These are phyloP conservation scores for Thielaviopsis punctulata DNA, from an alignment of 2,329 filamentous ascomycete genomes.

Conservation along the genomic window DNA sequence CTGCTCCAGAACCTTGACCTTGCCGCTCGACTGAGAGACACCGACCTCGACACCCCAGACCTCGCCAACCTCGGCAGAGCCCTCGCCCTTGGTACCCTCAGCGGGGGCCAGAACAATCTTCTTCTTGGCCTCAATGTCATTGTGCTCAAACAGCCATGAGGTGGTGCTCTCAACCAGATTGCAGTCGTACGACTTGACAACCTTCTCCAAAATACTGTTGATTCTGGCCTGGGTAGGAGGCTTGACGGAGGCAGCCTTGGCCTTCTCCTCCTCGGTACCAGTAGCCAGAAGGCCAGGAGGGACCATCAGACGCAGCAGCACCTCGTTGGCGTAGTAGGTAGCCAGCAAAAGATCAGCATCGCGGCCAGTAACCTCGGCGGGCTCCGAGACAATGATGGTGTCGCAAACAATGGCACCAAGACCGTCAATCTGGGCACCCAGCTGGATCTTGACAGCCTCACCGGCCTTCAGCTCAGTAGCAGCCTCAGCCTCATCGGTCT, in stretches of 20 bases:
- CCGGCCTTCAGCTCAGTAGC: slow-evolving; percentile 60
- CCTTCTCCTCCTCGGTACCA: slow-evolving; percentile 87
- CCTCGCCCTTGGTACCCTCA: slow-evolving; percentile 82
- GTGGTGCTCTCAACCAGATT: slow-evolving; percentile 95
- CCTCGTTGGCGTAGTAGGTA: slow-evolving; percentile 89
- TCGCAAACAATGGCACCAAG: slow-evolving; percentile 94
- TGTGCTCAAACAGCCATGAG: slow-evolving; percentile 88
- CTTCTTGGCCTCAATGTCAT: slow-evolving; percentile 94
- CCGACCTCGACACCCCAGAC: slow-evolving; percentile 98
- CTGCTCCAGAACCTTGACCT: slow-evolving; percentile 82
- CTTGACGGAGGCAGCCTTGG: slow-evolving; percentile 71
- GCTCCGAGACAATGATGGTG: slow-evolving; percentile 58
- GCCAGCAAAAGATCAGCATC: slow-evolving; percentile 77
- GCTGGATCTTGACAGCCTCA: slow-evolving; percentile 90
- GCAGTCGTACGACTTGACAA: slow-evolving; percentile 79
- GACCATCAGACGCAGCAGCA: slow-evolving; percentile 77
- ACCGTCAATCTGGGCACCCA: slow-evolving; percentile 96
- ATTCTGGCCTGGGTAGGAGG: slow-evolving; percentile 75
- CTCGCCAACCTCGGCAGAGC: slow-evolving; percentile 72
- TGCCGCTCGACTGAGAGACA: slow-evolving; percentile 76
- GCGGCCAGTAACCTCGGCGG: slow-evolving; percentile 53
- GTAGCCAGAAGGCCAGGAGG: slow-evolving; percentile 72
- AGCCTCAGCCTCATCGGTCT: slow-evolving; percentile 73
- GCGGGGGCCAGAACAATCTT: slow-evolving; percentile 86
- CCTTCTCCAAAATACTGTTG: slow-evolving; percentile 73